phyloP scores from a whole-genome alignment of 768 basidiomycete species.

The Calocybe gangraenosa region DNA sequence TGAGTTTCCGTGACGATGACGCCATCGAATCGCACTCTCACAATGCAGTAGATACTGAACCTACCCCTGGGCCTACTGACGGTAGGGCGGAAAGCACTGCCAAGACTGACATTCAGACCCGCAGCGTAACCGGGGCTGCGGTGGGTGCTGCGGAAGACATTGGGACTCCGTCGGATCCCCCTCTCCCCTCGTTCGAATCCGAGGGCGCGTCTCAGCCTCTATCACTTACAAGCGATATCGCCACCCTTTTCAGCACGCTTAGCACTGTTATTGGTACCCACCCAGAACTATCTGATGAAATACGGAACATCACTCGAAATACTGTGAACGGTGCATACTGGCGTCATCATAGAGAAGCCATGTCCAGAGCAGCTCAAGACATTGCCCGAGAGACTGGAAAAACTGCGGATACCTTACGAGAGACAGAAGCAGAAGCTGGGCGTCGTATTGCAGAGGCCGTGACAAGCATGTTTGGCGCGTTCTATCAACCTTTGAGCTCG shows the following conservation, averaged over 20 bases:
- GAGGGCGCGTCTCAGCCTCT: slow-evolving; percentile 23
- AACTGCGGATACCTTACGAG: slow-evolving; percentile 40
- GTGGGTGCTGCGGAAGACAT: slow-evolving; percentile 1
- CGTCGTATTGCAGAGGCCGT: slow-evolving; percentile 60
- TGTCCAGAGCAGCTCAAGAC: slow-evolving; percentile 55
- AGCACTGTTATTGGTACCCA: slow-evolving; percentile 55
- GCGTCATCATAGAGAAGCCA: slow-evolving; percentile 53
- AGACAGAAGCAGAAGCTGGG: slow-evolving; percentile 63
- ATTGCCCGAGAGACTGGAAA: slow-evolving; percentile 42
- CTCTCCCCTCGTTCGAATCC: slow-evolving; percentile 43
- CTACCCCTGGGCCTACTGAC: slow-evolving; percentile 1
- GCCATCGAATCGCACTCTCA: slow-evolving; percentile 5
- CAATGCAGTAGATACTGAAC: slow-evolving; percentile 2
- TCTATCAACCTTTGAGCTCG: slow-evolving; percentile 31
- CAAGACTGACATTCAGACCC: slow-evolving; percentile 18
- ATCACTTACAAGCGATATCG: slow-evolving; percentile 62
- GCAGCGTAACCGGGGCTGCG: slow-evolving; percentile 9
- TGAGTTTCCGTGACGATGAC: slow-evolving; percentile 17
- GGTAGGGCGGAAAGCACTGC: slow-evolving; percentile 35
- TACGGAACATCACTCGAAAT: slow-evolving; percentile 63
- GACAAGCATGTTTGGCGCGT: slow-evolving; percentile 49
- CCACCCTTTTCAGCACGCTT: slow-evolving; percentile 53
- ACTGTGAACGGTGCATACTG: slow-evolving; percentile 66
- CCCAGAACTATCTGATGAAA: slow-evolving; percentile 66
- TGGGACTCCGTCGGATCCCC: slow-evolving; percentile 35